Evolutionary conservation across 495 filamentous ascomycete species (phyloP).

Genomic region (Aspergillus diversus): DNA sequence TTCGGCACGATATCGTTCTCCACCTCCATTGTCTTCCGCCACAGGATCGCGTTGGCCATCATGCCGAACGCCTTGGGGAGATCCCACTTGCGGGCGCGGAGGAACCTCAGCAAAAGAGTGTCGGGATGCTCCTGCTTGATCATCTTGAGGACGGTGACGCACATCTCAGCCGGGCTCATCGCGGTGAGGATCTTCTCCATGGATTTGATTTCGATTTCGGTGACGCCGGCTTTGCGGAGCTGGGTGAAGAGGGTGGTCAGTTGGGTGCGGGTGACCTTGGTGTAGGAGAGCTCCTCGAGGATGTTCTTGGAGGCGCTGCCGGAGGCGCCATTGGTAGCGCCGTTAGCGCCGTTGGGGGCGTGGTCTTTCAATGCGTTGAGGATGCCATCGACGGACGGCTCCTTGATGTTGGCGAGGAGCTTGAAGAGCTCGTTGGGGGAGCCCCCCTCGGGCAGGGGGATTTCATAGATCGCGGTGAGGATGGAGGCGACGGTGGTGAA

Average conservation of each 20-base stretch:
- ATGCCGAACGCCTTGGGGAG: conserved; percentile 90
- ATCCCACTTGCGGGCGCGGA: conserved; percentile 95
- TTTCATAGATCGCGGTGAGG: conserved; percentile 65
- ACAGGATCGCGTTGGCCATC: conserved; percentile 90
- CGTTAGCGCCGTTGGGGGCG: conserved; percentile 32
- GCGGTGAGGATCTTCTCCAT: conserved; percentile 9
- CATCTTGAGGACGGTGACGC: conserved; percentile 89
- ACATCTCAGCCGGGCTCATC: conserved; percentile 74
- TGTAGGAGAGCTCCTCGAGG: background rate
- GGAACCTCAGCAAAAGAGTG: conserved; percentile 83
- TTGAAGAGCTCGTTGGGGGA: conserved; percentile 7
- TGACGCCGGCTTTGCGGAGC: background rate
- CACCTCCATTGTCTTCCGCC: conserved; percentile 79
- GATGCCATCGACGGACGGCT: conserved; percentile 47
- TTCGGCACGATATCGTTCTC: conserved; percentile 81
- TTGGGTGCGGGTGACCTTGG: background rate
- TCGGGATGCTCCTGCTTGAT: conserved; percentile 95
- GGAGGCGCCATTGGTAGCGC: conserved; percentile 44
- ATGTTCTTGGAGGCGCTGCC: conserved; percentile 52
- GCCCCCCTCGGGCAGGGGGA: conserved; percentile 38
- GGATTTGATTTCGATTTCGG: background rate
- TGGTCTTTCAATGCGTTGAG: background rate
- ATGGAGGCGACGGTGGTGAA: conserved; percentile 43
- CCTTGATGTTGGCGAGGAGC: conserved; percentile 54
- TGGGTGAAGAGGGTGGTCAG: background rate